These are phyloP conservation scores for Golubevia pallescens DNA, from an alignment of 1,284 basidiomycete genomes.

Conservation along the genomic window DNA sequence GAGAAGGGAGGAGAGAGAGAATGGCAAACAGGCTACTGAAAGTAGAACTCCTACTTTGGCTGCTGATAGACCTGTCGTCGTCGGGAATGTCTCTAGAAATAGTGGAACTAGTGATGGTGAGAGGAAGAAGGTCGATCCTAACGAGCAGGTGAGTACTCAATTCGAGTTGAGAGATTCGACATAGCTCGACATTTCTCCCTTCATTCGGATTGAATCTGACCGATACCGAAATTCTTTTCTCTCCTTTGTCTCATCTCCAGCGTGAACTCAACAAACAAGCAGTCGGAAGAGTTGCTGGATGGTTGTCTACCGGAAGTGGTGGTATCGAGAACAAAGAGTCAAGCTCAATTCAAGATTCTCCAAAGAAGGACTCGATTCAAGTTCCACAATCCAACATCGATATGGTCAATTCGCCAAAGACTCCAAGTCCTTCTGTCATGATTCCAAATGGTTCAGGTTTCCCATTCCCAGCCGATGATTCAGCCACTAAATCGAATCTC, in stretches of 20 bases:
- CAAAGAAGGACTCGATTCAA: background rate
- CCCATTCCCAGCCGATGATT: constrained; percentile 16
- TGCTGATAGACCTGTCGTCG: background rate
- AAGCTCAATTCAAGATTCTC: background rate
- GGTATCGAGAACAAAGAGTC: constrained; percentile 17
- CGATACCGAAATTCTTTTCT: background rate
- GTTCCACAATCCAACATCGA: constrained; percentile 3
- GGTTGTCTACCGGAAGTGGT: constrained; percentile 17
- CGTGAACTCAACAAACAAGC: constrained; percentile 30
- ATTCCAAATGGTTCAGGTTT: constrained; percentile 10
- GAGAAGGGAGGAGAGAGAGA: constrained; percentile 1
- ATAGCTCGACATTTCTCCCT: background rate
- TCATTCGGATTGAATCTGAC: no score
- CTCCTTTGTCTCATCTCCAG: background rate
- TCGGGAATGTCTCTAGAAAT: constrained; percentile 5
- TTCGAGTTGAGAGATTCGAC: background rate
- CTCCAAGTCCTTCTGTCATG: constrained; percentile 28
- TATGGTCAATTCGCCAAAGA: constrained; percentile 30
- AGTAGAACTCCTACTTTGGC: background rate
- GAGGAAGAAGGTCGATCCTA: constrained; percentile 12
- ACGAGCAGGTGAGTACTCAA: constrained; percentile 4
- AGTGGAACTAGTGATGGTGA: constrained; percentile 16
- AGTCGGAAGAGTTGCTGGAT: constrained; percentile 36
- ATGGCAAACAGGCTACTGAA: background rate
- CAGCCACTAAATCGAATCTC: background rate